phyloP scores from a whole-genome alignment of 179 eudicot species.

The Carnegiea gigantea region DNA sequence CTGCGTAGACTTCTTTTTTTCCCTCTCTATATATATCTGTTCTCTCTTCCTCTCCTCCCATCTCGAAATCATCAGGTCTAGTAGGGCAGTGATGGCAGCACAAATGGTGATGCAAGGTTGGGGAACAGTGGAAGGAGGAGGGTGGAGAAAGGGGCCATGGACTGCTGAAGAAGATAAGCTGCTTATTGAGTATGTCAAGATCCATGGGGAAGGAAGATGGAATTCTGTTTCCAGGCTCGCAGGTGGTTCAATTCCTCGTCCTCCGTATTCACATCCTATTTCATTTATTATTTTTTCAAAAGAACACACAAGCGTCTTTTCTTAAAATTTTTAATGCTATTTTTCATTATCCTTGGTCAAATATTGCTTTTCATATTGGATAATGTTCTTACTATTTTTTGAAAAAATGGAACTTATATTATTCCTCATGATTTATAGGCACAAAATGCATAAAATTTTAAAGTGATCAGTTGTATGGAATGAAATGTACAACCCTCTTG shows the following conservation, averaged over 20 bases:
- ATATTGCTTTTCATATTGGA: no score
- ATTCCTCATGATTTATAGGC: no score
- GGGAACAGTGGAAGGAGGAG: constrained; percentile 48
- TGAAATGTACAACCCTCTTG: not conserved
- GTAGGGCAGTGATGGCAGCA: constrained; percentile 39
- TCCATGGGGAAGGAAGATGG: constrained; percentile 89
- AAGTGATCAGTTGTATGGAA: not conserved
- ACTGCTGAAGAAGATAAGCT: constrained; percentile 74
- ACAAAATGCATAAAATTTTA: no score
- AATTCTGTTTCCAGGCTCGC: constrained; percentile 64
- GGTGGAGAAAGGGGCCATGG: constrained; percentile 93
- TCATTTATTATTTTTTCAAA: not conserved
- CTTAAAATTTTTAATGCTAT: no score
- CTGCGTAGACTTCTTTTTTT: not conserved
- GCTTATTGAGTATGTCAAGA: constrained; percentile 63
- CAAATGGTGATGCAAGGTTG: constrained; percentile 45
- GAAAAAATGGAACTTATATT: no score
- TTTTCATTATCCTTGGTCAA: no score
- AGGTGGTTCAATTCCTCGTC: constrained; percentile 36
- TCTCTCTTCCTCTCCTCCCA: not conserved
- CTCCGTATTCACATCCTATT: no score
- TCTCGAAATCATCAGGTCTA: not conserved
- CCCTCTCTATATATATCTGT: not conserved
- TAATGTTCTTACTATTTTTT: no score
- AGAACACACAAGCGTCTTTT: no score